Conservation (phyloP, 139 green algal species). For the Tetraselmis chui region DNA sequence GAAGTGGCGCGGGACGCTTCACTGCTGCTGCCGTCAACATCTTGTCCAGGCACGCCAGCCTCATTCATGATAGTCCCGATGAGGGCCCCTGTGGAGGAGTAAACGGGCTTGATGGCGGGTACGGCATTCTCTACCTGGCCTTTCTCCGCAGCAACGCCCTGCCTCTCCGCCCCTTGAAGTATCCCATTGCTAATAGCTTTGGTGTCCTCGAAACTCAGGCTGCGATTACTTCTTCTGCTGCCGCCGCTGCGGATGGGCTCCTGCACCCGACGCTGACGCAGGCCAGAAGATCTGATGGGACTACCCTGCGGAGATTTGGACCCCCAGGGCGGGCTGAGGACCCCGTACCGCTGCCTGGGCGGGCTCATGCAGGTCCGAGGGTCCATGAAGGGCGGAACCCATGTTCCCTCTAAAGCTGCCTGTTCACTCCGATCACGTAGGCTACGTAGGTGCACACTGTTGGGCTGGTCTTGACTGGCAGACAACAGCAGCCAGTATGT, state of each 20-base stretch:
- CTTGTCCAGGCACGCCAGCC: too few species aligned
- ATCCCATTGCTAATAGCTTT: too few species aligned
- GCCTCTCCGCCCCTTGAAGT: too few species aligned
- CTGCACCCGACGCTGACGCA: background rate
- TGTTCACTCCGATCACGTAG: conserved; percentile 57
- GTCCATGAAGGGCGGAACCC: conserved; percentile 29
- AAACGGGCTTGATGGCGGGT: background rate
- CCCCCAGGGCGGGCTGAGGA: background rate
- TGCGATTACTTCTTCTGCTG: too few species aligned
- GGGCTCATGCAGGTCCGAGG: background rate
- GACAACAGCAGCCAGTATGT: conserved; percentile 87
- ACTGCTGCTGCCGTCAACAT: background rate
- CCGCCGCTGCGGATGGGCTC: too few species aligned
- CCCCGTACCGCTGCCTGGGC: too few species aligned
- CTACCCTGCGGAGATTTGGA: too few species aligned
- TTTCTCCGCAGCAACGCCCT: background rate
- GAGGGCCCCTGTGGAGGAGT: background rate
- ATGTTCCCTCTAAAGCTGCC: conserved; percentile 68
- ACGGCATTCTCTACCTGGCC: background rate
- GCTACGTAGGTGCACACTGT: conserved; percentile 35
- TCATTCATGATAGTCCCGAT: background rate
- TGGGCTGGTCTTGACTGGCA: conserved; percentile 76
- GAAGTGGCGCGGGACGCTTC: background rate
- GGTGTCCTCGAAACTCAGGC: too few species aligned
- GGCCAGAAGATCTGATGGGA: background rate